Conservation (phyloP, 768 basidiomycete species). For the Psilocybe tampanensis region DNA sequence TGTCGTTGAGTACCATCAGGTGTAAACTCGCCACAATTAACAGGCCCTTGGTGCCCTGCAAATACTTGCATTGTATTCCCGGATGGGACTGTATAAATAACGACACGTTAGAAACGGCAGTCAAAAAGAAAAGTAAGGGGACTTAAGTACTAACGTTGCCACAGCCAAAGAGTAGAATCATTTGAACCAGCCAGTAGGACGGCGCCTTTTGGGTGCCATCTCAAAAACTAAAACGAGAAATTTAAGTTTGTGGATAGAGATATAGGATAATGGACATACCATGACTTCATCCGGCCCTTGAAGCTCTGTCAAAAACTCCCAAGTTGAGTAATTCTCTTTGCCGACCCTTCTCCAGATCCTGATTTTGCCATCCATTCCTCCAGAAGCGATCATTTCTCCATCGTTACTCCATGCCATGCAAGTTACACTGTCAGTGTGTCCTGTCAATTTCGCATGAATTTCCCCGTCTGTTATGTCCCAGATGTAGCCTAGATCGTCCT, state of each 20-base stretch:
- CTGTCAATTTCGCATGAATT: conserved; percentile 80
- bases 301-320: conserved; percentile 95
- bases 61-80: conserved; percentile 97
- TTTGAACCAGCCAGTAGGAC: conserved; percentile 91
- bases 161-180: conserved; percentile 94
- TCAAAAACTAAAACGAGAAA: conserved; percentile 65
- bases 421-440: conserved; percentile 92
- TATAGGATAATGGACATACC: conserved; percentile 51
- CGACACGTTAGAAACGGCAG: background rate
- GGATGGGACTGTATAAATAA: conserved; percentile 72
- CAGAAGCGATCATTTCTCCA: conserved; percentile 92
- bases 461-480: conserved; percentile 88
- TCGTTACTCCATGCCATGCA: conserved; percentile 79
- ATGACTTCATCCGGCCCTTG: conserved; percentile 96
- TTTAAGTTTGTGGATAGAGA: background rate
- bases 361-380: conserved; percentile 97
- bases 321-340: conserved; percentile 69
- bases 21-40: conserved; percentile 89
- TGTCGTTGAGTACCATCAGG: conserved; percentile 66
- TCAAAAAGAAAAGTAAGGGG: background rate
- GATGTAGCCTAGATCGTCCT: conserved; percentile 93
- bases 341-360: conserved; percentile 89
- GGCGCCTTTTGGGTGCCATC: conserved; percentile 95
- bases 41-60: conserved; percentile 83
- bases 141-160: conserved; percentile 75